Evolutionary conservation across 495 filamentous ascomycete species (phyloP), one percentile per base, ranked within the genome.

Genomic region (Penicillium maclennaniae): DNA sequence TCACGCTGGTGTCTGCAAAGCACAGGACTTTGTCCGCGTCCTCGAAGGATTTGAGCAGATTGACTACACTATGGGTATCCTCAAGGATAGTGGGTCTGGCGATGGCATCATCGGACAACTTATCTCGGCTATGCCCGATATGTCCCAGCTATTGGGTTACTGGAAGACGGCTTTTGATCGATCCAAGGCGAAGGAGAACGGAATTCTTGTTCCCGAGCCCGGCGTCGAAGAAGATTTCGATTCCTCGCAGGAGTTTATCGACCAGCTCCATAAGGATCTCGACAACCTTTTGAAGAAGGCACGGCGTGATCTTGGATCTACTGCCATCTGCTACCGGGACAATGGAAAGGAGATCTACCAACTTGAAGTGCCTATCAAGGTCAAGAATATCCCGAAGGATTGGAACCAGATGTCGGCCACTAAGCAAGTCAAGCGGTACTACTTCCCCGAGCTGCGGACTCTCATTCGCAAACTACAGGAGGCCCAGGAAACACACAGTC

Each of bases 371-470:
- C 95, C 95, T 0, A 83, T 87, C 58, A 86, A 90, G 40, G 78
- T 91, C 65, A 95, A 92, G 65, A 74, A 73, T 26, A 80, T 99
- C 7, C 93, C 95, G 0, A 86, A 87, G 59, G 74, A 71, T 56
- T 99, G 95, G 95, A 83, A 89, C 60, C 93, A 97, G 68, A 97
- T 96, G 92, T 97, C 92, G 16, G 87, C 90, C 9, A 96, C 95
- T 0, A 79, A 86, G 44, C 84, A 86, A 44, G 88, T 93, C 63
- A 97, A 96, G 69, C 88, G 95, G 0, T 99, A 93, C 76, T 99
- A 97, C 73, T 92, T 86, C 59, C 83, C 86, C 10, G 88, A 95
- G 61, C 75, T 97, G 6, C 85, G 89, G 16, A 77, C 75, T 23
- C 79, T 95, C 8, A 89, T 99, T 25, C 84, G 91, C 42, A 79